phyloP scores from a whole-genome alignment of 768 basidiomycete species.

The Phylloporus sp. region DNA sequence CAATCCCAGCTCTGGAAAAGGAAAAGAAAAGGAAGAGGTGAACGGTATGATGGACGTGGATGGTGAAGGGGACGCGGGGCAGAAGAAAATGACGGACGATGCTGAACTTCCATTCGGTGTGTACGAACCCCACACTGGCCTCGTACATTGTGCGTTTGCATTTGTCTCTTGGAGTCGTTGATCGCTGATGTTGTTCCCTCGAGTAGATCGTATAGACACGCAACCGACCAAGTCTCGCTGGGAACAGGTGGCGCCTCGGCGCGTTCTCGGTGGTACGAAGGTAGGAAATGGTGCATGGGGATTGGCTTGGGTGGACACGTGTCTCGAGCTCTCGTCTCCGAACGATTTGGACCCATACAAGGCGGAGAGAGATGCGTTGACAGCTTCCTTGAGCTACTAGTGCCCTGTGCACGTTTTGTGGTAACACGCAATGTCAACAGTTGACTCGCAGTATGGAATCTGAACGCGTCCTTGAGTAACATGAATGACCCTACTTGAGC shows the following conservation, averaged over 20 bases:
- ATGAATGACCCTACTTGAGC: too few relatives aligned
- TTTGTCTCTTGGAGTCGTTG: background rate
- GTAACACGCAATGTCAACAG: background rate
- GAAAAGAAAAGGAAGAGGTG: constrained; percentile 29
- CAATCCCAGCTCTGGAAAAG: constrained; percentile 24
- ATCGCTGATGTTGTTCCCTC: constrained; percentile 1
- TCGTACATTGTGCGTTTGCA: constrained; percentile 61
- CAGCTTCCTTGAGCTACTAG: constrained; percentile 9
- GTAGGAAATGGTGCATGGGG: constrained; percentile 79
- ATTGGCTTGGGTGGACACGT: constrained; percentile 68
- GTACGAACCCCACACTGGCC: constrained; percentile 78
- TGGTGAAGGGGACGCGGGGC: constrained; percentile 23
- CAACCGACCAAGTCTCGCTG: constrained; percentile 65
- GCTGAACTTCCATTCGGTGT: constrained; percentile 52
- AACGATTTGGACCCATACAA: constrained; percentile 19
- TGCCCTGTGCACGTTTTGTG: background rate
- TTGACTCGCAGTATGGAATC: too few relatives aligned
- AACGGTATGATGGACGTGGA: constrained; percentile 29
- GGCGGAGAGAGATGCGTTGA: constrained; percentile 19
- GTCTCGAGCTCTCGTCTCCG: constrained; percentile 33
- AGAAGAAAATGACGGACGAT: constrained; percentile 29
- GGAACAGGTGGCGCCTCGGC: constrained; percentile 51
- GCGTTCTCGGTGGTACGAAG: constrained; percentile 64
- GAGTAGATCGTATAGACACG: constrained; percentile 66
- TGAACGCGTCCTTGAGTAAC: too few relatives aligned